Base-by-base conservation (phyloP, 768 basidiomycete genomes). In the Boletus rubropictus region DNA sequence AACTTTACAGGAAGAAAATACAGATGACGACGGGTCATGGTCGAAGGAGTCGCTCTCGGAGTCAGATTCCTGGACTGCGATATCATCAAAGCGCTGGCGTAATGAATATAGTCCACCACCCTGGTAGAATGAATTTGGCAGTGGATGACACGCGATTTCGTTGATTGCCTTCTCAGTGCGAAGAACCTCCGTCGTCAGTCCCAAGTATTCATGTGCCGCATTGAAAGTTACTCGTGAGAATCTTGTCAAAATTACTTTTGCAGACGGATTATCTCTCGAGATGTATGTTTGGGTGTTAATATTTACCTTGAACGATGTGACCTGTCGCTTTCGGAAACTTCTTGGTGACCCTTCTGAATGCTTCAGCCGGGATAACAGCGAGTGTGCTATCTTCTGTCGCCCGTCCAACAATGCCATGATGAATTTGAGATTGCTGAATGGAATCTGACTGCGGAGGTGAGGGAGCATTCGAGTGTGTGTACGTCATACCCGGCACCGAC, bases 331-430 rank as follows among this genome's bases (percentile, higher is more conserved):
- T 98, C 0, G 96, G 96, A 57, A 87, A 96, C 63, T 95, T 93
- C 69, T 94, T 90, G 3, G 95, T 97, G 33, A 99, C 71, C 41
- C 93, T 76, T 46, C 86, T 76, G 69, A 99, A 99, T 4, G 95
- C 96, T 64, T 97, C 93, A 2, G 96, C 95, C 21, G 96, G 96
- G 46, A 99, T 98, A 9, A 99, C 95, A n/a, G 95, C 96, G 17
- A 99, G 72, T 2, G 96, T 98, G 5, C 89, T 89, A 58, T 99
- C 96, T 44, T 89, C 87, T 5, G 86, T 85, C 7, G 96, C 96
- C 31, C 95, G 77, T n/a, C 93, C 94, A 18, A 98, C 82, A 5
- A 87, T 82, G 5, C 87, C 87, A 57, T 82, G 78, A 57, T 80
- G 79, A 36, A 73, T 58, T 38, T 73, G 70, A 36, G 56, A 50